Conservation (phyloP, 805 yeast species). For the Pichia thaimueangensis region DNA sequence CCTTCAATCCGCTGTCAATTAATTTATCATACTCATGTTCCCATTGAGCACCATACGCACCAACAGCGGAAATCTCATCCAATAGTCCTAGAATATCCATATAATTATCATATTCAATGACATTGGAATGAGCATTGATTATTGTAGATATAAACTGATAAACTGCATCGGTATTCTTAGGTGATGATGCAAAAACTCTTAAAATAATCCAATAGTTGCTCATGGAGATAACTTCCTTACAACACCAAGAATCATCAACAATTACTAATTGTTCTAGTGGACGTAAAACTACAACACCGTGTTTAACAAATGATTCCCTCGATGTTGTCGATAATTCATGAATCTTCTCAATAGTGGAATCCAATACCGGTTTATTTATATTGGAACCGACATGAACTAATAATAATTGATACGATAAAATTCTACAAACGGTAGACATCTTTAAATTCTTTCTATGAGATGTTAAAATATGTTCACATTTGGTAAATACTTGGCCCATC, state of each 20-base stretch:
- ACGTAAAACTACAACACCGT: constrained; percentile 38
- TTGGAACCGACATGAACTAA: constrained; percentile 35
- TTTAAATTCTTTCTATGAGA: constrained; percentile 21
- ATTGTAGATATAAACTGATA: constrained; percentile 42
- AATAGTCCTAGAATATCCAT: constrained; percentile 62
- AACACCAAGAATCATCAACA: constrained; percentile 38
- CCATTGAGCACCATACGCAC: constrained; percentile 72
- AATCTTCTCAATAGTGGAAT: constrained; percentile 23
- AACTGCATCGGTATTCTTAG: constrained; percentile 36
- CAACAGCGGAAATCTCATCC: constrained; percentile 76
- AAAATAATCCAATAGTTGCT: constrained; percentile 45
- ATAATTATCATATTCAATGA: constrained; percentile 45
- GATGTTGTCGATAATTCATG: constrained; percentile 18
- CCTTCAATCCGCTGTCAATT: constrained; percentile 37
- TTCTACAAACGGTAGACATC: constrained; percentile 29
- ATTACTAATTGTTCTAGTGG: constrained; percentile 47
- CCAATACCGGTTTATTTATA: constrained; percentile 17
- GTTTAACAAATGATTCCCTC: constrained; percentile 38
- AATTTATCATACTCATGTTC: constrained; percentile 55
- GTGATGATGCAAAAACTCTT: constrained; percentile 39
- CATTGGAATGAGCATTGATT: constrained; percentile 26
- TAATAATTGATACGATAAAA: constrained; percentile 47
- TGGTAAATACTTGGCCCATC: constrained; percentile 17
- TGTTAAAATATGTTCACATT: constrained; percentile 22
- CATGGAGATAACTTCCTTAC: constrained; percentile 29